phyloP scores from a whole-genome alignment of 371 early-diverging fungal genomes.

The Rhizopus delemar region DNA sequence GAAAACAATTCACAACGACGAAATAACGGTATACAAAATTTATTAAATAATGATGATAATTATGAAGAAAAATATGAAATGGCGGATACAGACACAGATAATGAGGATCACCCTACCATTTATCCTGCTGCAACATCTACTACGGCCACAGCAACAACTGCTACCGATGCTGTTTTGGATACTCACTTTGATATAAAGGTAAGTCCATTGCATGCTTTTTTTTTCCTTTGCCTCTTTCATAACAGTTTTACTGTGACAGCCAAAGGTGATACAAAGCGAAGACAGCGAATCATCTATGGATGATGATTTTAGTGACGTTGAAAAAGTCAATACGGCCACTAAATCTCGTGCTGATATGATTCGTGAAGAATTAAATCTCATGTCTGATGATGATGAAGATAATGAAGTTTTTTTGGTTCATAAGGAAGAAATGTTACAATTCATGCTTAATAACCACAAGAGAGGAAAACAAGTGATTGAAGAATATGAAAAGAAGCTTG shows the following conservation, averaged over 20 bases:
- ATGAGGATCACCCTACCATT: slow-evolving; percentile 32
- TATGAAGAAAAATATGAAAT: slow-evolving; percentile 30
- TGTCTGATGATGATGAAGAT: slow-evolving; percentile 39
- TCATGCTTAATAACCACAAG: slow-evolving; percentile 46
- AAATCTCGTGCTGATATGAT: slow-evolving; percentile 24
- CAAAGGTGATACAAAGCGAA: slow-evolving; percentile 7
- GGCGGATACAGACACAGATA: slow-evolving; percentile 47
- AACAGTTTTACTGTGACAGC: background rate
- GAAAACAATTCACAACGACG: slow-evolving; percentile 2
- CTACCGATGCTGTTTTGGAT: background rate
- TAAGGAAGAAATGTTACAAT: slow-evolving; percentile 43
- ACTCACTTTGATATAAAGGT: slow-evolving; percentile 1
- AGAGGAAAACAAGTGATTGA: slow-evolving; percentile 39
- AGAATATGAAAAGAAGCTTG: slow-evolving; percentile 44
- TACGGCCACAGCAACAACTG: background rate
- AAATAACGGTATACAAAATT: slow-evolving; percentile 33
- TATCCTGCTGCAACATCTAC: slow-evolving; percentile 6
- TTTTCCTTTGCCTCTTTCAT: background rate
- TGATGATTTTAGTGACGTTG: slow-evolving; percentile 30
- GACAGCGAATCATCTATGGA: slow-evolving; percentile 24
- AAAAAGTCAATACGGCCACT: slow-evolving; percentile 2
- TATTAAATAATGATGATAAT: slow-evolving; percentile 32
- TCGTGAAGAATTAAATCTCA: slow-evolving; percentile 25
- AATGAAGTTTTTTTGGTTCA: slow-evolving; percentile 37
- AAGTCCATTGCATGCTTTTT: background rate